phyloP scores from a whole-genome alignment of 2,329 filamentous ascomycete genomes.

The Periconia sp. region DNA sequence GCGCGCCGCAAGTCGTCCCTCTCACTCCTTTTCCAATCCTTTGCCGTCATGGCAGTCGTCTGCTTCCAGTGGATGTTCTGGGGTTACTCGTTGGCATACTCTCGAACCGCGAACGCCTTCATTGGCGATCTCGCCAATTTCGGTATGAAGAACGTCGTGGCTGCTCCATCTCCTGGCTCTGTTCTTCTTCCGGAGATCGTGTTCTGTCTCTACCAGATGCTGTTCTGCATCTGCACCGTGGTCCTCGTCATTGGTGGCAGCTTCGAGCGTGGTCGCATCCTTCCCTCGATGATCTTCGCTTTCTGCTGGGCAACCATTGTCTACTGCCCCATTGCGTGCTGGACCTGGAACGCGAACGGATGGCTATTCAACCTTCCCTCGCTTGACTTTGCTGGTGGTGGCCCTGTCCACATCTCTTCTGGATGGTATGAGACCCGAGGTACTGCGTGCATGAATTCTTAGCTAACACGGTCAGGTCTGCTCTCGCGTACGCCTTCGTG shows the following conservation, averaged over 20 bases:
- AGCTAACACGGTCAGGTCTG: slow-evolving; percentile 39
- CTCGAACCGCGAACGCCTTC: slow-evolving; percentile 64
- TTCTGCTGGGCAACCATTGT: slow-evolving; percentile 70
- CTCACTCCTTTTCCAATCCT: slow-evolving; percentile 66
- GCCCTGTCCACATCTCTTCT: slow-evolving; percentile 68
- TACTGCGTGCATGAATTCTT: not conserved
- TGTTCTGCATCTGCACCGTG: slow-evolving; percentile 67
- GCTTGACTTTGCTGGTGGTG: slow-evolving; percentile 67
- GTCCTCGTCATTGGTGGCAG: slow-evolving; percentile 70
- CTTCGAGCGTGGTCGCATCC: slow-evolving; percentile 68
- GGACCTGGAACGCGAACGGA: slow-evolving; percentile 71
- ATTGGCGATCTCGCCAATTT: slow-evolving; percentile 69
- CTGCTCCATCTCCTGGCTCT: slow-evolving; percentile 65
- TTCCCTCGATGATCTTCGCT: slow-evolving; percentile 68
- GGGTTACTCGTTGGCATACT: slow-evolving; percentile 70
- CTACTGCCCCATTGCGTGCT: slow-evolving; percentile 68
- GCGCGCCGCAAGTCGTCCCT: slow-evolving; percentile 68
- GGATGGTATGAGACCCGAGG: slow-evolving; percentile 53
- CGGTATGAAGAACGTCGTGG: slow-evolving; percentile 65
- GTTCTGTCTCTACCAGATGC: slow-evolving; percentile 69
- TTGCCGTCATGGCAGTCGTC: slow-evolving; percentile 63
- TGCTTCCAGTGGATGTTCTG: slow-evolving; percentile 70
- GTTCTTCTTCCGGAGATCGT: slow-evolving; percentile 67
- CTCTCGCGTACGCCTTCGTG: slow-evolving; percentile 68
- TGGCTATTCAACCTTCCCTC: slow-evolving; percentile 68